Conservation (phyloP, 2,329 filamentous ascomycete genomes). For the Fusarium phyllophilum region DNA sequence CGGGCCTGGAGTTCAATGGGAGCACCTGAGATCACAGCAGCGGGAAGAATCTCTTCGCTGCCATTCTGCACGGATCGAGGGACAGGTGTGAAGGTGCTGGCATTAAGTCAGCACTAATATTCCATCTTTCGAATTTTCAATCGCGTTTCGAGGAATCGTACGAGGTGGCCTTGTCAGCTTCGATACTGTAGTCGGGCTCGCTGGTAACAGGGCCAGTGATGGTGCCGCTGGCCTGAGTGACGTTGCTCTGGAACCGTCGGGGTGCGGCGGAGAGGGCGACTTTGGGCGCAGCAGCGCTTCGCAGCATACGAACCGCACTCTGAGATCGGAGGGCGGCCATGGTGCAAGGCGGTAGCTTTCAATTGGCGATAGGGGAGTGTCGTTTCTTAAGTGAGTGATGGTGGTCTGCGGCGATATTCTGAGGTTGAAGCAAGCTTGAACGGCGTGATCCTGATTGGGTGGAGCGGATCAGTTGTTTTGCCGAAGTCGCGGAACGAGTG, state of each 20-base stretch:
- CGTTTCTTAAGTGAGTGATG: conserved; percentile 38
- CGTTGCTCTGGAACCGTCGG: conserved; percentile 65
- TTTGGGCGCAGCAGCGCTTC: conserved; percentile 54
- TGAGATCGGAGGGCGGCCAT: conserved; percentile 76
- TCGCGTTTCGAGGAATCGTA: conserved; percentile 54
- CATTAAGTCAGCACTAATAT: conserved; percentile 31
- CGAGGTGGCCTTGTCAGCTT: conserved; percentile 91
- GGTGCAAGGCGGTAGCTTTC: conserved; percentile 45
- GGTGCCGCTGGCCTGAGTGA: conserved; percentile 55
- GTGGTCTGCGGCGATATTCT: conserved; percentile 45
- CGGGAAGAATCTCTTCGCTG: conserved; percentile 83
- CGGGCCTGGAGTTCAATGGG: conserved; percentile 93
- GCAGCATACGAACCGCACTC: conserved; percentile 62
- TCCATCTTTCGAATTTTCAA: not conserved
- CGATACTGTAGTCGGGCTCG: conserved; percentile 82
- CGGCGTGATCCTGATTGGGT: conserved; percentile 54
- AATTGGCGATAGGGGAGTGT: conserved; percentile 37
- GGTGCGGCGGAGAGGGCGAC: conserved; percentile 55
- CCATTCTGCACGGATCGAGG: conserved; percentile 91
- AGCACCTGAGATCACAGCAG: conserved; percentile 89
- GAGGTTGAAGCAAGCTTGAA: conserved; percentile 44
- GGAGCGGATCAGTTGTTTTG: conserved; percentile 54
- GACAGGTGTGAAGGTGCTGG: conserved; percentile 88
- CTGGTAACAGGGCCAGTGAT: conserved; percentile 62
- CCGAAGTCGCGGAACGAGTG: conserved; percentile 55